Conservation (phyloP, 2,329 filamentous ascomycete species). For the Fonsecaea nubica region DNA sequence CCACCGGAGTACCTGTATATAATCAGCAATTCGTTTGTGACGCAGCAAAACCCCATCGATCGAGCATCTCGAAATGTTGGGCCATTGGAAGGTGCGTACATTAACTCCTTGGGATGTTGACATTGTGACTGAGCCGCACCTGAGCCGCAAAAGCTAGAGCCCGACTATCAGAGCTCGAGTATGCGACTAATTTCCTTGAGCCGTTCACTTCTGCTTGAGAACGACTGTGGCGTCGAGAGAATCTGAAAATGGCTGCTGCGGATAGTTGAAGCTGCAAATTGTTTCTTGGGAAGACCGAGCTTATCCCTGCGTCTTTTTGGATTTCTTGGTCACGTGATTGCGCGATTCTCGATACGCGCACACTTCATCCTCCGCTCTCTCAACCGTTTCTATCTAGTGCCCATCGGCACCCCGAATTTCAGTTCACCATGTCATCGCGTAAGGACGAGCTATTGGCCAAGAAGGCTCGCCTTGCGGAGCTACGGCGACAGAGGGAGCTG, state of each 20-base stretch:
- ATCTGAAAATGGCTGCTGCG: constrained; percentile 16
- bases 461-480: constrained; percentile 93
- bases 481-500: constrained; percentile 89
- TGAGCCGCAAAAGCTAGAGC: constrained; percentile 7
- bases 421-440: constrained; percentile 60
- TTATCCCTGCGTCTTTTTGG: constrained; percentile 24
- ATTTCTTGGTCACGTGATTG: constrained; percentile 24
- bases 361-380: background rate
- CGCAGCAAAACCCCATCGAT: background rate
- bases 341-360: constrained; percentile 20
- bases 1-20: constrained; percentile 87
- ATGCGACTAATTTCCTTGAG: constrained; percentile 10
- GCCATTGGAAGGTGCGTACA: constrained; percentile 51
- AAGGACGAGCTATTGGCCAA: constrained; percentile 97
- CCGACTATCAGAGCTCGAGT: constrained; percentile 8
- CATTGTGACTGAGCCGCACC: constrained; percentile 53
- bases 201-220: background rate
- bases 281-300: constrained; percentile 29
- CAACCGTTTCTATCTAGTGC: background rate
- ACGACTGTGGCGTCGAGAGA: constrained; percentile 1
- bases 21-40: constrained; percentile 24
- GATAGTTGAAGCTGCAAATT: constrained; percentile 31
- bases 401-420: background rate
- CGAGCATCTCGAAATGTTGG: background rate
- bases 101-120: constrained; percentile 71